Conservation (phyloP, 2,329 filamentous ascomycete species). For the Lachnellula willkommii region DNA sequence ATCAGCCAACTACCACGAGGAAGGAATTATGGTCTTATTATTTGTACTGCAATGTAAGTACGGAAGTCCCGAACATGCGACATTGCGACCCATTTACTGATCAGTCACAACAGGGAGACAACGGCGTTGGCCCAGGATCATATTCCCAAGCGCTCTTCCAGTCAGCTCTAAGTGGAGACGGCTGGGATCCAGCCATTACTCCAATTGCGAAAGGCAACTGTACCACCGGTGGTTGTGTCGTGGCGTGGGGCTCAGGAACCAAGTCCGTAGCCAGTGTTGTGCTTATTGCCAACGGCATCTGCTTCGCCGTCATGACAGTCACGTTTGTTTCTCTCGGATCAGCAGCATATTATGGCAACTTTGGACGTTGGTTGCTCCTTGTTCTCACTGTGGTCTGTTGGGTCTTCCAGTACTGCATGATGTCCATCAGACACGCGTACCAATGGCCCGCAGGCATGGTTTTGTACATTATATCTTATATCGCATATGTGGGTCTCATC, state of each 20-base stretch:
- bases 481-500: constrained; percentile 30
- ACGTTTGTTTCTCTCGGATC: constrained; percentile 39
- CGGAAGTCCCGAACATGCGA: neutral
- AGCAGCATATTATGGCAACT: constrained; percentile 39
- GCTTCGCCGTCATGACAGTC: constrained; percentile 38
- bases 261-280: constrained; percentile 36
- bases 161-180: constrained; percentile 35
- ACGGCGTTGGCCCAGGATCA: constrained; percentile 38
- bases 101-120: constrained; percentile 30
- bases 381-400: constrained; percentile 37
- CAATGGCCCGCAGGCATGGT: constrained; percentile 39
- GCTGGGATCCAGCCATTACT: constrained; percentile 34
- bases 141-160: constrained; percentile 40
- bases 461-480: constrained; percentile 37
- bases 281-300: constrained; percentile 38
- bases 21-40: constrained; percentile 41
- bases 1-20: constrained; percentile 36
- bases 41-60: constrained; percentile 37
- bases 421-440: constrained; percentile 33
- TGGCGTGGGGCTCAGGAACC: constrained; percentile 36
- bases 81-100: neutral
- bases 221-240: constrained; percentile 32
- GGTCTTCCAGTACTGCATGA: constrained; percentile 38
- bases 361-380: constrained; percentile 38
- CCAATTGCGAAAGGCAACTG: constrained; percentile 23